Conservation (phyloP, 768 basidiomycete species). For the Russula griseocarnosa region DNA sequence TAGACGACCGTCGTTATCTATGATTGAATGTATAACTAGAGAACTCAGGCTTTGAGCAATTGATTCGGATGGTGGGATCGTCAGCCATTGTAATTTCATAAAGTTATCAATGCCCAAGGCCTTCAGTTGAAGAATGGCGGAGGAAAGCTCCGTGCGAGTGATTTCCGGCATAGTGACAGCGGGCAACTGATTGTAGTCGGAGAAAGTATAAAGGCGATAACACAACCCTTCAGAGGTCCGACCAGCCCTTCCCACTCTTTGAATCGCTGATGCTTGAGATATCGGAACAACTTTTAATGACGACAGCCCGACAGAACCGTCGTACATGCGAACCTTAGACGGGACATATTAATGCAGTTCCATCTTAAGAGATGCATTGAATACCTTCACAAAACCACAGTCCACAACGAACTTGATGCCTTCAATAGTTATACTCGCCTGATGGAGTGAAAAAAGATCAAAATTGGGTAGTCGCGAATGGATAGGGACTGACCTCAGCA, state of each 20-base stretch:
- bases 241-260: slow-evolving; percentile 92
- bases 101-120: slow-evolving; percentile 92
- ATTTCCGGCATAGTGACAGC: slow-evolving; percentile 83
- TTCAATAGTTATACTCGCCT: slow-evolving; percentile 97
- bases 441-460: slow-evolving; percentile 7
- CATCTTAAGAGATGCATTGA: neutral
- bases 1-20: slow-evolving; percentile 75
- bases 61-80: slow-evolving; percentile 80
- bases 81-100: slow-evolving; percentile 95
- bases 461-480: neutral
- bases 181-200: slow-evolving; percentile 56
- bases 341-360: neutral
- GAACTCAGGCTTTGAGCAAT: slow-evolving; percentile 84
- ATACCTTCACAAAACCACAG: slow-evolving; percentile 91
- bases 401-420: slow-evolving; percentile 94
- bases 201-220: slow-evolving; percentile 81
- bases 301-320: slow-evolving; percentile 80
- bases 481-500: slow-evolving; percentile 60
- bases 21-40: slow-evolving; percentile 73
- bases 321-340: slow-evolving; percentile 79
- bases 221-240: slow-evolving; percentile 90
- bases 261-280: slow-evolving; percentile 85
- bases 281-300: slow-evolving; percentile 79
- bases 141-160: slow-evolving; percentile 83
- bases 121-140: slow-evolving; percentile 90